Evolutionary conservation across 2,329 filamentous ascomycete genomes (phyloP).

Genomic region (Emmonsia crescens): DNA sequence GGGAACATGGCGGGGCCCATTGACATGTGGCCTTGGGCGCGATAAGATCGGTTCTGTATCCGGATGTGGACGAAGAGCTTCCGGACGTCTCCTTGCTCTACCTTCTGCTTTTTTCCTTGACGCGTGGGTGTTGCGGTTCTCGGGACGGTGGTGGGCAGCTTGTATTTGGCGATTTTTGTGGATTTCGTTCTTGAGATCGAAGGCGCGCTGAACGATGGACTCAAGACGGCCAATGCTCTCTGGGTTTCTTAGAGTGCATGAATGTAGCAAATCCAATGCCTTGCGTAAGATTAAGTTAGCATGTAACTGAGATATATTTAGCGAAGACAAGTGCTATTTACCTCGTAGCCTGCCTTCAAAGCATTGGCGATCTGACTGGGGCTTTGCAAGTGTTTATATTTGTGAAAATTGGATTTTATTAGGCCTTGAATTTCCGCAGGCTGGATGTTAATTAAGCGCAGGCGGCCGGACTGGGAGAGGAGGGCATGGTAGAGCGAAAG

Average conservation of each 20-base stretch:
- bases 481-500: constrained; percentile 37
- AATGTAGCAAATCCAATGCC: constrained; percentile 30
- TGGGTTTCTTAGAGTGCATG: constrained; percentile 21
- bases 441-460: constrained; percentile 18
- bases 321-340: constrained; percentile 10
- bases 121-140: constrained; percentile 13
- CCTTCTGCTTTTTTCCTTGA: constrained; percentile 16
- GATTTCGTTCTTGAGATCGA: constrained; percentile 15
- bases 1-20: constrained; percentile 31
- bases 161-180: constrained; percentile 14
- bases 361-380: constrained; percentile 29
- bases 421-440: constrained; percentile 18
- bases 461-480: constrained; percentile 30
- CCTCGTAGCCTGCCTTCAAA: constrained; percentile 33
- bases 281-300: constrained; percentile 10
- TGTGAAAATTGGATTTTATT: constrained; percentile 28
- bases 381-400: constrained; percentile 29
- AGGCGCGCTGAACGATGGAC: constrained; percentile 19
- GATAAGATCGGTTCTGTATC: constrained; percentile 24
- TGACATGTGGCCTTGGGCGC: constrained; percentile 25
- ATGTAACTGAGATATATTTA: not conserved
- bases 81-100: constrained; percentile 18
- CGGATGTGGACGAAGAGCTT: constrained; percentile 23
- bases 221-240: constrained; percentile 18
- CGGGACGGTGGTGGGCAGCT: constrained; percentile 10